Evolutionary conservation across 257 asterid genomes (phyloP).

Genomic region (Solanum phureja): DNA sequence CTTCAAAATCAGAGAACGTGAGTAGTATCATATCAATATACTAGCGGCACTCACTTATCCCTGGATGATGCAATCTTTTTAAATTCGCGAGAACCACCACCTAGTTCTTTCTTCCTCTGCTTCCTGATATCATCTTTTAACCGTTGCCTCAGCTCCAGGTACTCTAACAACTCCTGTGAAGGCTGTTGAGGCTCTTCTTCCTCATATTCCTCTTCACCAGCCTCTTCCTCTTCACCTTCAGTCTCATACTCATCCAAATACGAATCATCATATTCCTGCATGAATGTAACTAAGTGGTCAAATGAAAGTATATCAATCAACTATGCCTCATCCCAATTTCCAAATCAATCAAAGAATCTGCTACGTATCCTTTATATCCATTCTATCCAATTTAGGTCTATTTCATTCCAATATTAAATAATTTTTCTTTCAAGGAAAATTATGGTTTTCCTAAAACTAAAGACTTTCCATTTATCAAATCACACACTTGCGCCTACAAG

Average conservation of each 20-base stretch:
- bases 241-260: slow-evolving; percentile 33
- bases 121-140: slow-evolving; percentile 56
- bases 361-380: not conserved
- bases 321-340: not conserved
- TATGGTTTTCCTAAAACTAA: not conserved
- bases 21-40: not conserved
- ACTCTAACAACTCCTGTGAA: slow-evolving; percentile 63
- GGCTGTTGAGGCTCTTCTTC: slow-evolving; percentile 52
- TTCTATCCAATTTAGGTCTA: not conserved
- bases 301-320: not conserved
- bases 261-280: slow-evolving; percentile 49
- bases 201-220: slow-evolving; percentile 33
- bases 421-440: not conserved
- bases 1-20: not conserved
- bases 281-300: not conserved
- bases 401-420: not conserved
- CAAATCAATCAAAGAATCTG: not conserved
- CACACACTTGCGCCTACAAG: not conserved
- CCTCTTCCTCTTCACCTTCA: slow-evolving; percentile 49
- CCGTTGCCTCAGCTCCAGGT: slow-evolving; percentile 57
- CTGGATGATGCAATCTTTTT: slow-evolving; percentile 13
- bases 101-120: slow-evolving; percentile 60
- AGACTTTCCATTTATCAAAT: not conserved
- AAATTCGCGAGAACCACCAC: slow-evolving; percentile 44
- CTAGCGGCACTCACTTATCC: slow-evolving; percentile 55